Percentiles rank a stretch among this genome's conserved stretches.
Conservation (phyloP, 495 filamentous ascomycete species). For the Entonaema liquescens region DNA sequence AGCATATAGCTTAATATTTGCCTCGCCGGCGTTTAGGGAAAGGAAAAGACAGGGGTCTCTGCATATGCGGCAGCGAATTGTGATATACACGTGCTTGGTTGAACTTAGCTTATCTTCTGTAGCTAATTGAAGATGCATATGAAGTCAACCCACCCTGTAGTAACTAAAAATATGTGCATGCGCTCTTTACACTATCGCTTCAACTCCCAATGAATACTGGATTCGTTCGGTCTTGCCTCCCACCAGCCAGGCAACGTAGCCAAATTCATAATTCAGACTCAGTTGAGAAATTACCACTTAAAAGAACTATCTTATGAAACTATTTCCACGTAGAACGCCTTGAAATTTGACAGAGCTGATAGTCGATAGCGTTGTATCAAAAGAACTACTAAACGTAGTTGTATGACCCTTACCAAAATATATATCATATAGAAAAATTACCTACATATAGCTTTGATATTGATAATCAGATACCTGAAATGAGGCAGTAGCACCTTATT, state of each 20-base stretch:
- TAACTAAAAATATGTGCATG: neutral
- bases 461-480: neutral
- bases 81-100: conserved; percentile 13
- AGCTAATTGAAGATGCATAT: neutral
- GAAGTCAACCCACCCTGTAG: neutral
- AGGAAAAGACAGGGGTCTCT: conserved; percentile 23
- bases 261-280: neutral
- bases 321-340: neutral
- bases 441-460: no score
- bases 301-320: neutral
- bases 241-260: neutral
- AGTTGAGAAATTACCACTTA: neutral
- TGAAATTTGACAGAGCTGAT: neutral
- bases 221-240: neutral
- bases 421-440: no score
- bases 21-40: conserved; percentile 40
- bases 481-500: neutral
- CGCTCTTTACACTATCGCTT: neutral
- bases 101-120: neutral
- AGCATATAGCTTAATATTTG: neutral
- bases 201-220: neutral
- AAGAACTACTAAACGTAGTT: no score
- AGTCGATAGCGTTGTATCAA: no score
- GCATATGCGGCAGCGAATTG: conserved; percentile 6
- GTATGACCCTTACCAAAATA: no score